Percentiles rank a stretch among this genome's conserved stretches.
Conservation (phyloP, 2,329 filamentous ascomycete genomes). For the Alternaria panax region DNA sequence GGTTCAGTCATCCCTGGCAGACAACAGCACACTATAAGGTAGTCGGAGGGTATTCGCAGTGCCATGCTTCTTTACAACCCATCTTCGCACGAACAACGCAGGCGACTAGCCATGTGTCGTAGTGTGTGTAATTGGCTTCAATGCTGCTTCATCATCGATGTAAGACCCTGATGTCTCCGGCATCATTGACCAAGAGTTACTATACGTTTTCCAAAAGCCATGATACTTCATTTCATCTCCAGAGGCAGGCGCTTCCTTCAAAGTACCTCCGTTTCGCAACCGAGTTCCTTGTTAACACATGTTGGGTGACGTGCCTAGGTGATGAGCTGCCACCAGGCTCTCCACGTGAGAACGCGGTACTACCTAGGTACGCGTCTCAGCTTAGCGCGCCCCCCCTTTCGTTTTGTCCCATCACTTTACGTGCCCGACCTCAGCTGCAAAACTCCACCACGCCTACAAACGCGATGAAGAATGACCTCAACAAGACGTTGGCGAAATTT, state of each 20-base stretch:
- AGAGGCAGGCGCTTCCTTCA: neutral
- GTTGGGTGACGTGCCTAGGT: neutral
- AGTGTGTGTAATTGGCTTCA: neutral
- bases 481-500: constrained; percentile 28
- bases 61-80: neutral
- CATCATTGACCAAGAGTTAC: neutral
- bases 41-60: neutral
- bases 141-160: neutral
- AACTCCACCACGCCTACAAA: neutral
- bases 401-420: neutral
- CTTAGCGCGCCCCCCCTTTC: neutral
- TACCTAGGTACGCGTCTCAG: neutral
- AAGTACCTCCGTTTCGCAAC: neutral
- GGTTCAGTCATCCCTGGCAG: neutral
- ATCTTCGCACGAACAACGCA: neutral
- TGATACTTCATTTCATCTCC: neutral
- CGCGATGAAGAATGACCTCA: constrained; percentile 24
- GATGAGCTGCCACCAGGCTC: neutral
- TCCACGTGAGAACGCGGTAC: constrained; percentile 3
- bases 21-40: neutral
- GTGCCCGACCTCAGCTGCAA: neutral
- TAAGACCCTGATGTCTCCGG: neutral
- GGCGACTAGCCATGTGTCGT: neutral
- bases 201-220: neutral
- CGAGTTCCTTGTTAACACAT: neutral